Evolutionary conservation across 106 monocot genomes (phyloP).

Genomic region (Agapanthus africanus): DNA sequence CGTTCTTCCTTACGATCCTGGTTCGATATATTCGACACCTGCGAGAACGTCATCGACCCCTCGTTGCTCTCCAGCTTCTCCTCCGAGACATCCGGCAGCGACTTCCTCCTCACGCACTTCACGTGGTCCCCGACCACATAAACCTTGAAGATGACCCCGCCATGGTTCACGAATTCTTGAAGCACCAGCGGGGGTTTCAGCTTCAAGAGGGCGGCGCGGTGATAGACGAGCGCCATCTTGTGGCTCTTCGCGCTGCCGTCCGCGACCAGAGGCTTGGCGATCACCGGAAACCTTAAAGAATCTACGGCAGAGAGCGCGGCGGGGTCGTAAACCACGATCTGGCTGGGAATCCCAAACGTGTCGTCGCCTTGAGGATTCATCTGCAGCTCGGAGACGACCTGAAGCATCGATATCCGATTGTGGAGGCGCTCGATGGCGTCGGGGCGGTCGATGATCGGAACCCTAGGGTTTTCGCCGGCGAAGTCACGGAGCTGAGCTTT

Average conservation of each 20-base stretch:
- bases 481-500: conserved; percentile 31
- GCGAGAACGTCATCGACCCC: conserved; percentile 49
- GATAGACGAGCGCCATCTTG: conserved; percentile 51
- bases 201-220: conserved; percentile 32
- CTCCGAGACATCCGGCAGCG: conserved; percentile 56
- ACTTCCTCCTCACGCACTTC: conserved; percentile 58
- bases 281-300: conserved; percentile 44
- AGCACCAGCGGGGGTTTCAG: conserved; percentile 65
- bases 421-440: conserved; percentile 52
- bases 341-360: conserved; percentile 55
- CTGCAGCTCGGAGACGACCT: conserved; percentile 46
- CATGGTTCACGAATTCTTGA: conserved; percentile 71
- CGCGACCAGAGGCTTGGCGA: conserved; percentile 62
- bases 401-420: conserved; percentile 66
- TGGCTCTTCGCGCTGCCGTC: conserved; percentile 61
- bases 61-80: conserved; percentile 28
- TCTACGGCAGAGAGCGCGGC: conserved; percentile 29
- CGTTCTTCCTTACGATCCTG: conserved; percentile 11
- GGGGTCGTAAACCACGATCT: conserved; percentile 48
- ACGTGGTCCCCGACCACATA: conserved; percentile 68
- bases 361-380: conserved; percentile 23
- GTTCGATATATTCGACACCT: conserved; percentile 46
- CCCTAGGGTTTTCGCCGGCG: conserved; percentile 22
- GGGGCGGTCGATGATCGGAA: conserved; percentile 47
- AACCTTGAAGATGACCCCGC: conserved; percentile 72